Evolutionary conservation across 2,329 filamentous ascomycete genomes (phyloP).

Genomic region (Epicoccum nigrum): DNA sequence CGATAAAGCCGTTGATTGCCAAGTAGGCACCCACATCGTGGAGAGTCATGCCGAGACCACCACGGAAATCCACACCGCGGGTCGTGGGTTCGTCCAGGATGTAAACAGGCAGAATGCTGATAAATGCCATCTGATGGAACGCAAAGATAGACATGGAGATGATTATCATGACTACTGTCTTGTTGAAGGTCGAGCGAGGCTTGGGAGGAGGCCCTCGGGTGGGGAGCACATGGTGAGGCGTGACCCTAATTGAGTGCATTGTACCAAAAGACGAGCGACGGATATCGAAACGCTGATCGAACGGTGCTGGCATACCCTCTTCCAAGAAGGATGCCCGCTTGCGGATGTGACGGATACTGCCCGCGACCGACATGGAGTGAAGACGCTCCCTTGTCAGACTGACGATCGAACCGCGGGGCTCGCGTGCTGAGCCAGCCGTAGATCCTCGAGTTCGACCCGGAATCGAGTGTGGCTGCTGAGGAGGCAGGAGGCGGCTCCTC

Average conservation of each 20-base stretch:
- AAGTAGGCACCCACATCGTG: constrained; percentile 72
- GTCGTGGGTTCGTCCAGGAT: constrained; percentile 71
- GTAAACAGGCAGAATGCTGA: constrained; percentile 89
- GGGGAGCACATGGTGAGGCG: constrained; percentile 34
- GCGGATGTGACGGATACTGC: constrained; percentile 41
- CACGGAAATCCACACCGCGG: constrained; percentile 51
- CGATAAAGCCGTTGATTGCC: constrained; percentile 72
- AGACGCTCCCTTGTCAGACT: constrained; percentile 33
- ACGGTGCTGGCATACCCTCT: constrained; percentile 43
- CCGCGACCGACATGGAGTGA: constrained; percentile 39
- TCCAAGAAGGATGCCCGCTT: constrained; percentile 47
- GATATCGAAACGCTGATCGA: constrained; percentile 44
- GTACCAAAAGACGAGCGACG: constrained; percentile 46
- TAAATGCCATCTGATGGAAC: constrained; percentile 88
- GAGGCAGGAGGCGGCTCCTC: constrained; percentile 65
- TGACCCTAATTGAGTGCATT: constrained; percentile 44
- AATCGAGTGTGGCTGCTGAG: constrained; percentile 53
- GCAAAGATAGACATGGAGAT: constrained; percentile 86
- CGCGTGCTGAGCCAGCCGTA: constrained; percentile 32
- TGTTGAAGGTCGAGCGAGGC: constrained; percentile 58
- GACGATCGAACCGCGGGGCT: constrained; percentile 31
- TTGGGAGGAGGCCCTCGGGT: constrained; percentile 22
- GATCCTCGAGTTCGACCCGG: constrained; percentile 41
- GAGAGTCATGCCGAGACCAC: constrained; percentile 69
- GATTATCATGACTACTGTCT: constrained; percentile 75